Base-by-base conservation (phyloP, 1,284 basidiomycete genomes). In the Apiotrichum gracile region DNA sequence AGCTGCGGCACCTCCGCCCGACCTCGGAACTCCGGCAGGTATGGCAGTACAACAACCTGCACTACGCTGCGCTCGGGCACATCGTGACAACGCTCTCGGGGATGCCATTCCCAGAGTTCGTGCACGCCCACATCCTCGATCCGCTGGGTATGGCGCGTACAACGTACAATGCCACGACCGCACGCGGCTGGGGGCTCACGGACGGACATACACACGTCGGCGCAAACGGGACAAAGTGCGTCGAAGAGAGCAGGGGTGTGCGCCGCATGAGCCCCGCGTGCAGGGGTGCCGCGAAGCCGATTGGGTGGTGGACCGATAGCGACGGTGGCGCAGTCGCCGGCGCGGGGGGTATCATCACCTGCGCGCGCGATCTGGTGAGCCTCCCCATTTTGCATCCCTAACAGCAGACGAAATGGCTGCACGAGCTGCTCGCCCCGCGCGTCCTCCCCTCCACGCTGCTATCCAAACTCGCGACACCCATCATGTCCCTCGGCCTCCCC, bases 11-110 rank as follows among this genome's bases (percentile, higher is more conserved):
- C 50, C 59, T 69, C 1, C 51, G 54, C n/a, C 61, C 65, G 5
- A 68, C 67, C 0, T 50, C 65, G 5, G 64, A 64, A 41, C 48
- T 70, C 33, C 64, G 69, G 0, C 57, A 65, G 35, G 24, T 43
- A 3, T 67, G 52, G 49, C 68, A 70, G 51, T 73, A 73, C 64
- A 64, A 63, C 52, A 72, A 73, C 52, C 43, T 60, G 26, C 61
- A 63, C 47, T 69, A 63, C 48, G 27, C 55, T 10, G 54, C 60
- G n/a, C 51, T 68, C 5, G 60, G 60, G 5, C 48, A 61, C 25
- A 50, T 71, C 16, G 58, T 70, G 3, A 41, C 58, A 12, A 47
- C 46, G 17, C 55, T 70, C 25, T 62, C 63, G 10, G 62, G 61
- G 5, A 39, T 51, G 7, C 34, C 64, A 0, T 61, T 68, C 27